Evolutionary conservation across 1,284 basidiomycete species (phyloP).

Genomic region (Moniliophthora roreri): DNA sequence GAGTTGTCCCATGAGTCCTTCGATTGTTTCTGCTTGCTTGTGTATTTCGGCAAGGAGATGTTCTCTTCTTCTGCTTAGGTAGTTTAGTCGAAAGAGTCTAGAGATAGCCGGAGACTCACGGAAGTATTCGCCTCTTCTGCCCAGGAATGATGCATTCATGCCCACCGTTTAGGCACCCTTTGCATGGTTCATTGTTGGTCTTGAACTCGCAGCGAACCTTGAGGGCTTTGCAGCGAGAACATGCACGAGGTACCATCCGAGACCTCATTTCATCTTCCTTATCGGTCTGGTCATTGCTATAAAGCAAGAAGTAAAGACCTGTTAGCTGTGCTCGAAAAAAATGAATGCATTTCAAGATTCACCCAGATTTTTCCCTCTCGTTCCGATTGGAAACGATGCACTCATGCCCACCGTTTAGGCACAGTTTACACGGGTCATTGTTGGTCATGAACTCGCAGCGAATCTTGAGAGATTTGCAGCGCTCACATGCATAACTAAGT

Average conservation of each 20-base stretch:
- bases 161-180: constrained; percentile 62
- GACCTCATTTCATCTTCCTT: too few relatives aligned
- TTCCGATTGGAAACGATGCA: constrained; percentile 73
- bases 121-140: constrained; percentile 72
- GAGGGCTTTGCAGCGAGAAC: constrained; percentile 69
- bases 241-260: too few relatives aligned
- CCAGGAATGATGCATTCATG: constrained; percentile 75
- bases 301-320: too few relatives aligned
- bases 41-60: constrained; percentile 70
- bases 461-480: constrained; percentile 75
- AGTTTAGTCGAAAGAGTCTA: constrained; percentile 10
- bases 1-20: constrained; percentile 64
- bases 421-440: constrained; percentile 68
- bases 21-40: constrained; percentile 67
- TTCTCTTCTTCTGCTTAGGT: constrained; percentile 66
- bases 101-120: constrained; percentile 47
- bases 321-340: too few relatives aligned
- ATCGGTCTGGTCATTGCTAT: too few relatives aligned
- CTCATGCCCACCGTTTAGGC: constrained; percentile 60
- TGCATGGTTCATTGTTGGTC: constrained; percentile 66
- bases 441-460: constrained; percentile 68
- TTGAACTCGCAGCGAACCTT: constrained; percentile 77
- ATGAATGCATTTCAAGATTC: too few relatives aligned
- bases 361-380: too few relatives aligned
- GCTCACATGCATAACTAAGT: constrained; percentile 53